Base-by-base conservation (phyloP, 148 eudicot species). In the Camellia japonica region DNA sequence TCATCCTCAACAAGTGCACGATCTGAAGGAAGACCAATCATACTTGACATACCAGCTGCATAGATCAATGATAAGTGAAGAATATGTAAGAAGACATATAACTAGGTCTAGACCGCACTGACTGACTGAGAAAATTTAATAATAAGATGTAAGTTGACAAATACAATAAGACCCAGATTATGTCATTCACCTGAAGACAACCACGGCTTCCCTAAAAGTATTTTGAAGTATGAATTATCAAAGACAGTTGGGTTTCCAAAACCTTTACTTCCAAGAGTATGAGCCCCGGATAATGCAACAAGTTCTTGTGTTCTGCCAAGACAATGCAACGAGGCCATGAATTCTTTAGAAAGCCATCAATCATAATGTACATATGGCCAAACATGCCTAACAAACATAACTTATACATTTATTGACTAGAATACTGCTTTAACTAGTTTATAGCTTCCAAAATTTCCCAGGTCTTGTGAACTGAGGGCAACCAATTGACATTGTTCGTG, bases 21-120 rank as follows among this genome's bases (percentile, higher is more conserved):
- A 85, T 96, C 99, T 69, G 98, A 88, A 75, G 99, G 97, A 75
- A 96, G 98, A 80, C 99, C 99, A 66, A 94, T 74, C 99, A 96
- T 96, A 82, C 89, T 82, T 38, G 97, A 80, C 94, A 92, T 95
- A 64, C 89, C 92, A 83, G 83, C 98, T 92, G 87, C 81, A 79
- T 41, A 77, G 51, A 74, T 41, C 62, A 12, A 62, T 43, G n/a
- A 64, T 16, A 56, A 44, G 49, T 16, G 3, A 30, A 11, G 16
- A 51, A 18, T 44, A 5, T 41, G 14, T 42, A 14, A 43, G n/a
- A 68, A 66, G 69, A 66, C 13, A 66, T 66, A 0, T 30, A 30
- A 30, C 30, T 30, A 0, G 30, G 30, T 30, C 30, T 30, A 30
- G 30, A 30, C 30, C 30, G 30, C 30, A 30, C 30, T 30, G 20